A percentile compares a stretch with the other conserved stretches of the same genome.
phyloP scores from a whole-genome alignment of 306 rosid species.

The Echinosophora koreensis region DNA sequence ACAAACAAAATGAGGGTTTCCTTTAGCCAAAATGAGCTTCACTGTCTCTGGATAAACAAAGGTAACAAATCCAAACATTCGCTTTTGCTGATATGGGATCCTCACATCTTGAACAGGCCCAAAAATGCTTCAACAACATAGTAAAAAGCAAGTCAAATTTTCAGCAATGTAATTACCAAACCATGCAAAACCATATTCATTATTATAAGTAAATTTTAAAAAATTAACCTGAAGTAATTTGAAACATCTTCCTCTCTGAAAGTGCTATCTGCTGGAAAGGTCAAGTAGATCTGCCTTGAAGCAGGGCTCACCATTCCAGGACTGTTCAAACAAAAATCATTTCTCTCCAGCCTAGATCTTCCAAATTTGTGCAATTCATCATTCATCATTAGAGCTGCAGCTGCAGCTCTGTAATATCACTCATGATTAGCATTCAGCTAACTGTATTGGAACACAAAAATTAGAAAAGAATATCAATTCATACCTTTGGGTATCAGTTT shows the following conservation, averaged over 20 bases:
- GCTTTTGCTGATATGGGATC: slow-evolving; percentile 96
- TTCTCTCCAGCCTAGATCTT: slow-evolving; percentile 73
- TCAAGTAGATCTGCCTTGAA: slow-evolving; percentile 96
- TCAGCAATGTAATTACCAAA: not conserved
- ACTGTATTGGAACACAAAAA: not conserved
- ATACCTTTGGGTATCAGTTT: slow-evolving; percentile 84
- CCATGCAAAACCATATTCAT: not conserved
- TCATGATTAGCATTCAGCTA: not conserved
- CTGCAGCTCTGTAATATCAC: slow-evolving; percentile 65
- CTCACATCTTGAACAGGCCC: slow-evolving; percentile 99
- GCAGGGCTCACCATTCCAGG: slow-evolving; percentile 84
- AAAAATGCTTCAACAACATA: slow-evolving; percentile 67
- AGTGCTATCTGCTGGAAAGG: slow-evolving; percentile 97
- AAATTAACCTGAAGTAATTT: slow-evolving; percentile 81
- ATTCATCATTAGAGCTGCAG: slow-evolving; percentile 84
- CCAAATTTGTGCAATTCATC: slow-evolving; percentile 86
- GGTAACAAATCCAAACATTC: slow-evolving; percentile 98
- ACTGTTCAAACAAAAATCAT: slow-evolving; percentile 69
- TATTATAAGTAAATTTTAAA: too few species aligned
- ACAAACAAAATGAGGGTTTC: slow-evolving; percentile 97
- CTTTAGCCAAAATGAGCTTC: slow-evolving; percentile 90
- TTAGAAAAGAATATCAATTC: not conserved
- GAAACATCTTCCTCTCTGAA: slow-evolving; percentile 98
- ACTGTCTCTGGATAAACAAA: slow-evolving; percentile 92
- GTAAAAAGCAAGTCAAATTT: not conserved